Evolutionary conservation across 768 basidiomycete species (phyloP), one percentile per base, ranked within the genome.

Genomic region (Xerocomus potaroensis): DNA sequence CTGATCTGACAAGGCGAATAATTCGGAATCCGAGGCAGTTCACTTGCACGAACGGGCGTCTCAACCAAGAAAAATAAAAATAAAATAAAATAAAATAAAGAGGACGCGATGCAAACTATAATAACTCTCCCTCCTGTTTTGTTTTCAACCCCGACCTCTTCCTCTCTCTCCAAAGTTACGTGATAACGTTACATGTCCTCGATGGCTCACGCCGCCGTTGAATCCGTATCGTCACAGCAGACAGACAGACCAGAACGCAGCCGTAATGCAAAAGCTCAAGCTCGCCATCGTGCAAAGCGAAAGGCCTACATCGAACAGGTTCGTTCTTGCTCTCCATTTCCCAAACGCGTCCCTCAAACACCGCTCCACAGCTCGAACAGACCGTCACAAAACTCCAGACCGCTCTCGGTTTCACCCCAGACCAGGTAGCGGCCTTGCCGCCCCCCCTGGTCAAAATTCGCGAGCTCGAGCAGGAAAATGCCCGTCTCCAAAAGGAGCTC

Each of bases 251-350:
- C 85, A 73, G 85, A 87, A 69, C 82, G 85, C 57, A 86, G 84
- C 77, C 84, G 87, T 73, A 89, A 89, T 72, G 86, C 85, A 44
- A 84, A 83, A 68, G 90, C 90, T 9, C 90, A 92, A 71, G 90
- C 90, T 29, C 74, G 90, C 58, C 90, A 92, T 74, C 81, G 90
- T 50, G 90, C 89, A 64, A 92, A 92, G 68, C 78, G 90, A 69
- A 92, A 92, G 72, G 90, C 90, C 10, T 92, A 92, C 73, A 91
- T 92, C 61, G 88, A 91, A 56, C 87, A 90, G 77, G 89, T 88
- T 38, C 35, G 39, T 42, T 39, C 15, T 14, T 39, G 30, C 18
- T 32, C 32, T n/a, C 12, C 45, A 21, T 10, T 22, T 6, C 14
- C 10, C 26, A 10, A 30, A 29, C 63, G 45, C 49, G 49, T 54